Conservation (phyloP, 495 filamentous ascomycete species). For the Aspergillus hancockii region DNA sequence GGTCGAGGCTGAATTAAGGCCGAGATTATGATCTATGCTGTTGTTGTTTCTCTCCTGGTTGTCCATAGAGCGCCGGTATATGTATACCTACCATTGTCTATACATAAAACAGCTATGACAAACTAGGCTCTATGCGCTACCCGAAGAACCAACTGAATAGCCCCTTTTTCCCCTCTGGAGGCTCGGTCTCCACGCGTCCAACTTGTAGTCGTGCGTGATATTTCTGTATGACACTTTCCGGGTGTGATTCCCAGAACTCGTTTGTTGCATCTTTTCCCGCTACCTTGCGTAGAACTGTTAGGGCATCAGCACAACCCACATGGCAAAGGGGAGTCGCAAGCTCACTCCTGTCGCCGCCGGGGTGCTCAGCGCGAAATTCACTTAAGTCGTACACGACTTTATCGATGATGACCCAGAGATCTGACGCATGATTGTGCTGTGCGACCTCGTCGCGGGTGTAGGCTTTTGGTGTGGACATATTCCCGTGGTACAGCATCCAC, state of each 20-base stretch:
- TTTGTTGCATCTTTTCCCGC: conserved; percentile 85
- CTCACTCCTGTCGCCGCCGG: conserved; percentile 80
- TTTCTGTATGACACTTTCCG: conserved; percentile 77
- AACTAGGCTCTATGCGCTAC: background rate
- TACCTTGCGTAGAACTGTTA: conserved; percentile 69
- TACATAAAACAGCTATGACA: no score
- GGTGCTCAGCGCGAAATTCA: conserved; percentile 79
- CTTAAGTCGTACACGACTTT: conserved; percentile 85
- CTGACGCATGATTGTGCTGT: conserved; percentile 72
- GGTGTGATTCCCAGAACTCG: conserved; percentile 94
- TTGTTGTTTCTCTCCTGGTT: no score
- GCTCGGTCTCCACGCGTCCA: conserved; percentile 36
- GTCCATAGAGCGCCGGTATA: background rate
- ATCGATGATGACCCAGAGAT: conserved; percentile 78
- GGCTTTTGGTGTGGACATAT: conserved; percentile 41
- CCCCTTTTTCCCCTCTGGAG: background rate
- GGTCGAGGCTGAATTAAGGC: conserved; percentile 24
- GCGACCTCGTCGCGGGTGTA: conserved; percentile 73
- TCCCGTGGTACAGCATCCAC: background rate
- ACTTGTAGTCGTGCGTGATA: conserved; percentile 74
- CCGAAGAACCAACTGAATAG: background rate
- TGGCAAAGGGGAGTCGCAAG: background rate
- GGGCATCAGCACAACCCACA: background rate
- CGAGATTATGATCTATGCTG: conserved; percentile 23
- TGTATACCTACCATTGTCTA: no score